These are phyloP conservation scores for Clonostachys sp. DNA, from an alignment of 2,329 filamentous ascomycete species.

Conservation along the genomic window DNA sequence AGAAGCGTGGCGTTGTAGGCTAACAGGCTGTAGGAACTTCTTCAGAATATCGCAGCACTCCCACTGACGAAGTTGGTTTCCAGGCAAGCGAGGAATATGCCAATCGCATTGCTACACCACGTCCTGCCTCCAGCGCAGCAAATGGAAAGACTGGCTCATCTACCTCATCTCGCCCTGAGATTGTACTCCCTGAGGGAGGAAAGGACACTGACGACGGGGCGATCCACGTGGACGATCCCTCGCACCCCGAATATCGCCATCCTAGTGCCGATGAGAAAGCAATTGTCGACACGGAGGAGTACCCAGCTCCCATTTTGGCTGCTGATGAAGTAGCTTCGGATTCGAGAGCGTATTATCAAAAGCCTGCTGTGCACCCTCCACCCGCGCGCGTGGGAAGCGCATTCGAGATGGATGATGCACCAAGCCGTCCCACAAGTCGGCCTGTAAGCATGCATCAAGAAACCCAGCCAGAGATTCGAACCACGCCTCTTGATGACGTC, in stretches of 20 bases:
- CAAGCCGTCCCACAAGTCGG: constrained; percentile 61
- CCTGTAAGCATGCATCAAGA: constrained; percentile 55
- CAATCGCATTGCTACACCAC: constrained; percentile 69
- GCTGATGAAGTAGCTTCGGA: constrained; percentile 81
- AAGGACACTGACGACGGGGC: constrained; percentile 45
- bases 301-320: constrained; percentile 78
- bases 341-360: constrained; percentile 60
- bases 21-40: constrained; percentile 50
- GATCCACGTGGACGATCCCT: constrained; percentile 71
- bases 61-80: constrained; percentile 87
- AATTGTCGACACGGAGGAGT: constrained; percentile 54
- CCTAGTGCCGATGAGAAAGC: constrained; percentile 31
- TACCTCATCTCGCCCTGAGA: neutral
- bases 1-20: neutral
- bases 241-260: constrained; percentile 26
- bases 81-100: constrained; percentile 81
- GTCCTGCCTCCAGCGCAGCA: constrained; percentile 34
- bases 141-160: neutral
- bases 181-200: neutral
- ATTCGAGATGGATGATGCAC: constrained; percentile 49
- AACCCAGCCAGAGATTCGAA: constrained; percentile 44
- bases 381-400: constrained; percentile 58
- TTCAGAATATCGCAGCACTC: constrained; percentile 63
- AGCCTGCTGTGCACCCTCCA: constrained; percentile 77
- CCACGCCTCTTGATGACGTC: constrained; percentile 78